These are phyloP conservation scores for Penicillium palitans DNA, from an alignment of 2,329 filamentous ascomycete species.

Conservation along the genomic window DNA sequence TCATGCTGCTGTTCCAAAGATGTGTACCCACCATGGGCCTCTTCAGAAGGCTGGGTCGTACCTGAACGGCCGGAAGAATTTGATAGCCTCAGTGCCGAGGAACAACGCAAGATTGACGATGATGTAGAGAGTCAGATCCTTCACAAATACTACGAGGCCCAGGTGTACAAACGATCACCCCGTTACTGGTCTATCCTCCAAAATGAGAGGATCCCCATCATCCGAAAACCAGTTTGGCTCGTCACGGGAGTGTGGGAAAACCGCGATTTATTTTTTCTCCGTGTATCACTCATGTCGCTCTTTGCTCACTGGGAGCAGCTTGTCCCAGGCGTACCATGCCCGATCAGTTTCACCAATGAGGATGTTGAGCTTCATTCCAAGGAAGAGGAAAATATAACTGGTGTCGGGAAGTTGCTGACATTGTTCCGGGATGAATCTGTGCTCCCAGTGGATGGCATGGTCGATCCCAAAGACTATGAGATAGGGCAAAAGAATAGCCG, in stretches of 20 bases:
- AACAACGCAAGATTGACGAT: constrained; percentile 29
- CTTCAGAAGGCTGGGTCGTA: constrained; percentile 35
- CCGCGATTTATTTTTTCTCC: constrained; percentile 36
- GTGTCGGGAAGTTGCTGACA: constrained; percentile 31
- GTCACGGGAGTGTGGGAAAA: constrained; percentile 36
- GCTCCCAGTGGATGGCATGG: constrained; percentile 36
- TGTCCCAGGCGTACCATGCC: constrained; percentile 20
- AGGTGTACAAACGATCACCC: constrained; percentile 31
- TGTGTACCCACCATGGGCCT: constrained; percentile 31
- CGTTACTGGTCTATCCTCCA: constrained; percentile 32
- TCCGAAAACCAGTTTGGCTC: constrained; percentile 29
- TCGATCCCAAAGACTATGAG: constrained; percentile 33
- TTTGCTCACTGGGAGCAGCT: constrained; percentile 25
- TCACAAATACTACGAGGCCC: constrained; percentile 39
- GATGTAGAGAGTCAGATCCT: constrained; percentile 36
- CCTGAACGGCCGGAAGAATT: constrained; percentile 32
- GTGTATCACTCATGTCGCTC: constrained; percentile 30
- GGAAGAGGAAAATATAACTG: constrained; percentile 35
- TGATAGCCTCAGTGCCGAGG: constrained; percentile 24
- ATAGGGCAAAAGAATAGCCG: constrained; percentile 12
- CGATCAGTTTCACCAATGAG: constrained; percentile 23
- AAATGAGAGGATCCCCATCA: neutral
- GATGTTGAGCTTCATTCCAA: constrained; percentile 28
- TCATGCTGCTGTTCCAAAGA: constrained; percentile 30
- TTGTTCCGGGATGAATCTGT: constrained; percentile 31